phyloP scores from a whole-genome alignment of 1,139 yeast species.

The Eremothecium cymbalariae region DNA sequence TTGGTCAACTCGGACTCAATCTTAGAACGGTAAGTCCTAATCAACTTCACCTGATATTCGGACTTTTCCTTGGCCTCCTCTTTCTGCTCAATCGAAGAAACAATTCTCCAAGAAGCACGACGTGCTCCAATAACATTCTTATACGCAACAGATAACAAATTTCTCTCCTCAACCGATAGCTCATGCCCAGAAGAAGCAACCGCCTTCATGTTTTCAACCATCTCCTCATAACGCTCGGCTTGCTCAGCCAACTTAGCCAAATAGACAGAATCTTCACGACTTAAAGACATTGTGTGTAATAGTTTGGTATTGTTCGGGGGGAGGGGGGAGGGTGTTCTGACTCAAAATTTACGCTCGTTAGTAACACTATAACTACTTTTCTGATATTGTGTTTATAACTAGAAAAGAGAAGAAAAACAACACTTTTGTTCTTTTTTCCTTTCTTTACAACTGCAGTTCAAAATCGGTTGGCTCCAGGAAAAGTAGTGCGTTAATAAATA shows the following conservation, averaged over 20 bases:
- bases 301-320: constrained; percentile 5
- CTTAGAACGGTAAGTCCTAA: constrained; percentile 91
- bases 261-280: constrained; percentile 98
- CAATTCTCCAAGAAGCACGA: constrained; percentile 99
- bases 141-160: constrained; percentile 92
- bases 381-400: no score
- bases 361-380: no score
- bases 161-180: constrained; percentile 95
- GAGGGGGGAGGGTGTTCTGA: constrained; percentile 5
- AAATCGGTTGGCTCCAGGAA: no score
- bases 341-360: no score
- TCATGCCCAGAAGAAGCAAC: constrained; percentile 96
- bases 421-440: no score
- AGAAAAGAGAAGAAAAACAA: no score
- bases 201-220: constrained; percentile 97
- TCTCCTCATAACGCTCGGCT: constrained; percentile 99
- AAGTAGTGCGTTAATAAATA: no score
- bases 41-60: constrained; percentile 67
- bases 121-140: constrained; percentile 98
- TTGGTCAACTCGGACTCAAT: constrained; percentile 88
- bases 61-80: constrained; percentile 90
- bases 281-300: constrained; percentile 49
- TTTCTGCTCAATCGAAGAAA: constrained; percentile 94
- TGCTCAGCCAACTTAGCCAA: constrained; percentile 99
- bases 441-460: no score